Evolutionary conservation across 2,329 filamentous ascomycete genomes (phyloP).

Genomic region (Colletotrichum endophyticum): DNA sequence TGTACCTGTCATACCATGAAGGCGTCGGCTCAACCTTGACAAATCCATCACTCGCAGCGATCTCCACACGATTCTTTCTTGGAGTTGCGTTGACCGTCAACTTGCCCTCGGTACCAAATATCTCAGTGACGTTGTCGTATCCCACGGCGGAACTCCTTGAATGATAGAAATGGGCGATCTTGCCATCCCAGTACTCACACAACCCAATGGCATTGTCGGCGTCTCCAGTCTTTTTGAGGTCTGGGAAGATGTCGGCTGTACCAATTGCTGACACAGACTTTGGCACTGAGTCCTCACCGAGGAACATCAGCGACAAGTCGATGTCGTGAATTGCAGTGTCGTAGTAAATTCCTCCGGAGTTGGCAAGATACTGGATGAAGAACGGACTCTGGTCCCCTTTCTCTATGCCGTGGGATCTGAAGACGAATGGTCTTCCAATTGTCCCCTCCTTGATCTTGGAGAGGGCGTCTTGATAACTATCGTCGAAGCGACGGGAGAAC

Average conservation of each 20-base stretch:
- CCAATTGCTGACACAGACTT: background rate
- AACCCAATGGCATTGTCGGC: conserved; percentile 48
- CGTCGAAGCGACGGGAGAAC: conserved; percentile 58
- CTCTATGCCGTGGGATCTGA: conserved; percentile 71
- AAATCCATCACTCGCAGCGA: conserved; percentile 24
- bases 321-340: conserved; percentile 76
- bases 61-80: conserved; percentile 26
- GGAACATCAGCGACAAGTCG: background rate
- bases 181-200: conserved; percentile 47
- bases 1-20: conserved; percentile 29
- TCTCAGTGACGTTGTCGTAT: conserved; percentile 46
- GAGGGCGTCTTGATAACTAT: conserved; percentile 66
- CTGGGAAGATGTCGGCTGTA: background rate
- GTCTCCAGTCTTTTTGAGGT: conserved; percentile 26
- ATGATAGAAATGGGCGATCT: conserved; percentile 48
- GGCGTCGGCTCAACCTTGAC: conserved; percentile 25
- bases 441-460: conserved; percentile 53
- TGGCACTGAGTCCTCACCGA: background rate
- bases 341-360: conserved; percentile 71
- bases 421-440: conserved; percentile 64
- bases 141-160: conserved; percentile 46
- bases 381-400: conserved; percentile 68
- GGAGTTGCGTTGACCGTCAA: conserved; percentile 36
- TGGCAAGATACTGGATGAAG: conserved; percentile 70
- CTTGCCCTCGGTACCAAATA: conserved; percentile 43